Base-by-base conservation (phyloP, 257 asterid species). In the Mentha longifolia region DNA sequence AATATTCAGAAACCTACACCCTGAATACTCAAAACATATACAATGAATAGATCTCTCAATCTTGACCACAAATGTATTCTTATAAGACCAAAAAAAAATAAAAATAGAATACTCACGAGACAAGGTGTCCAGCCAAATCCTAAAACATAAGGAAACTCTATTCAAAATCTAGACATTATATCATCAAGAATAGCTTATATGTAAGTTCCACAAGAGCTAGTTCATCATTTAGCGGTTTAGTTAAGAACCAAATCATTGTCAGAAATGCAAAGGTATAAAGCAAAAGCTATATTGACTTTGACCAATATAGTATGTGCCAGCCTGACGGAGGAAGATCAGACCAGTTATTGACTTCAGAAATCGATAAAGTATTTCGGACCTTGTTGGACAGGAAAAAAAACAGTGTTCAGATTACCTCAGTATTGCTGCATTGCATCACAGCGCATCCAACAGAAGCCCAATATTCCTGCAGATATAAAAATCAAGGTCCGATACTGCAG, bases 381-480 rank as follows among this genome's bases (percentile, higher is more conserved):
- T 30, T 25, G 39, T 61, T 68, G 6, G 43, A 28, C 17, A 61
- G 10, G 6, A 54, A 20, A 47, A 67, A 74, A 50, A 56, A n/a
- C 7, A 14, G 39, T n/a, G 46, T 31, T 17, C 58, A 59, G 46
- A 65, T 59, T 75, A 86, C 99, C 99, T 94, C 99, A 7, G 99
- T 94, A 77, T 94, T 94, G 85, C 99, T 94, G 84, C 99, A 94
- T 81, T 94, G 99, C 99, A 94, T 91, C 78, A 94, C 91, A 17
- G 97, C 91, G 50, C 99, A 94, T 61, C 99, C 99, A 61, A 89
- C 96, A 14, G 97, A 91, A 76, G 97, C 97, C 99, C 97, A 94
- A 83, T 89, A 94, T 76, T 94, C 97, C 99, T 94, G 87, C 69
- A 75, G 58, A 62, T 59, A 60, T 9, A 28, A 72, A 71, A 62